Percentiles rank a stretch among this genome's conserved stretches.
These are phyloP conservation scores for Rhodotorula toruloides DNA, from an alignment of 768 basidiomycete species.

Conservation along the genomic window DNA sequence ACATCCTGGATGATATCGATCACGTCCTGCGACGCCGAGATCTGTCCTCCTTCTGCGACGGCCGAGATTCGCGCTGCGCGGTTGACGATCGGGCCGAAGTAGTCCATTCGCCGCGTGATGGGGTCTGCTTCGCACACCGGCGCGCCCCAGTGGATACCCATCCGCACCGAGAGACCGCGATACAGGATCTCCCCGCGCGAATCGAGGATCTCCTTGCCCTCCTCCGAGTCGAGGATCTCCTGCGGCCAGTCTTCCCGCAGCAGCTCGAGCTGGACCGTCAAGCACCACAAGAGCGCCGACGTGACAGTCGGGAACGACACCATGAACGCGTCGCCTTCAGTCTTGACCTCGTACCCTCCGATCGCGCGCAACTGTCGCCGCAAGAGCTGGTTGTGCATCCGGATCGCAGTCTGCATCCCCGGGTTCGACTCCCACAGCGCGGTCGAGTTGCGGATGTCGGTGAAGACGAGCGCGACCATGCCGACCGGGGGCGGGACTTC, in stretches of 20 bases:
- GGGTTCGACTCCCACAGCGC: constrained; percentile 92
- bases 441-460: constrained; percentile 95
- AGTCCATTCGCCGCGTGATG: constrained; percentile 81
- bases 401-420: constrained; percentile 91
- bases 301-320: constrained; percentile 88
- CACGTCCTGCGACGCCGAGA: constrained; percentile 76
- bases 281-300: constrained; percentile 81
- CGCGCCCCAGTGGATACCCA: constrained; percentile 91
- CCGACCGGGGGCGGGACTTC: constrained; percentile 82
- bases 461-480: constrained; percentile 88
- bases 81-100: constrained; percentile 51
- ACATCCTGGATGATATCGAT: constrained; percentile 54
- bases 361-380: constrained; percentile 79
- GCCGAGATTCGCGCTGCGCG: constrained; percentile 78
- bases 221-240: constrained; percentile 86
- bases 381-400: constrained; percentile 77
- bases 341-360: constrained; percentile 98
- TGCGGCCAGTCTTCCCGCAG: constrained; percentile 81
- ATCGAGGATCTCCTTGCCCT: constrained; percentile 67
- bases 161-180: constrained; percentile 85
- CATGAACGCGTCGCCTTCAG: constrained; percentile 99
- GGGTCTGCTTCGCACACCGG: constrained; percentile 89
- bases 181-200: constrained; percentile 63
- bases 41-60: constrained; percentile 82
- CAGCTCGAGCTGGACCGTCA: constrained; percentile 76